phyloP scores from a whole-genome alignment of 495 filamentous ascomycete genomes.

The Talaromyces adpressus region DNA sequence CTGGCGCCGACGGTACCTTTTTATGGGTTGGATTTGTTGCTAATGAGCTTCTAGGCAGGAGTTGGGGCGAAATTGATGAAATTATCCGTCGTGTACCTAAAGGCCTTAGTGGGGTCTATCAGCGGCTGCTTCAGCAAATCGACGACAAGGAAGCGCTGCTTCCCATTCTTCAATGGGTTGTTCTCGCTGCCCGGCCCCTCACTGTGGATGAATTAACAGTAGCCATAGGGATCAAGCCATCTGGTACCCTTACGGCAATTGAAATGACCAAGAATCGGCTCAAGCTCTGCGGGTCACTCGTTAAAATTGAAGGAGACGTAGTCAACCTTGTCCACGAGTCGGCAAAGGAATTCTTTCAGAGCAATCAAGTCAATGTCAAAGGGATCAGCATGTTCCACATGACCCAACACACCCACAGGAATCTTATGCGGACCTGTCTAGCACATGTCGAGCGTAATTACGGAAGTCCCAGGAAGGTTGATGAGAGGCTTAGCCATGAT shows the following conservation, averaged over 20 bases:
- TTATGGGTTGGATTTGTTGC: conserved; percentile 39
- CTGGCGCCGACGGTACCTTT: conserved; percentile 35
- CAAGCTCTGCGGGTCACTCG: conserved; percentile 11
- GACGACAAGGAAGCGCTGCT: conserved; percentile 13
- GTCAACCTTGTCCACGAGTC: conserved; percentile 22
- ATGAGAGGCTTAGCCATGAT: conserved; percentile 10
- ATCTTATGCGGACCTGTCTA: conserved; percentile 21
- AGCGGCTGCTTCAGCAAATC: conserved; percentile 17
- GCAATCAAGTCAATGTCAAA: conserved; percentile 17
- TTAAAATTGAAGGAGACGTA: conserved; percentile 14
- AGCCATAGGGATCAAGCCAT: conserved; percentile 5
- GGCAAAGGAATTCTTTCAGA: conserved; percentile 20
- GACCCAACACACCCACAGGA: conserved; percentile 15
- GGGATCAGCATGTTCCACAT: conserved; percentile 23
- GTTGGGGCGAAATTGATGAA: conserved; percentile 13
- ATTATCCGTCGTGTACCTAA: conserved; percentile 13
- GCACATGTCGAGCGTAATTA: conserved; percentile 16
- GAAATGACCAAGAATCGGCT: conserved; percentile 10
- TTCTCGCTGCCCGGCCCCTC: conserved; percentile 19
- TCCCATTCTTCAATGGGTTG: conserved; percentile 20
- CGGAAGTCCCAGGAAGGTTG: neutral
- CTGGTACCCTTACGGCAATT: conserved; percentile 6
- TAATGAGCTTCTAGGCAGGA: conserved; percentile 25
- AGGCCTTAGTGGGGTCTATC: conserved; percentile 15
- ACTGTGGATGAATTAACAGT: conserved; percentile 17